phyloP scores from a whole-genome alignment of 306 rosid species.

The Vigna hirtella region DNA sequence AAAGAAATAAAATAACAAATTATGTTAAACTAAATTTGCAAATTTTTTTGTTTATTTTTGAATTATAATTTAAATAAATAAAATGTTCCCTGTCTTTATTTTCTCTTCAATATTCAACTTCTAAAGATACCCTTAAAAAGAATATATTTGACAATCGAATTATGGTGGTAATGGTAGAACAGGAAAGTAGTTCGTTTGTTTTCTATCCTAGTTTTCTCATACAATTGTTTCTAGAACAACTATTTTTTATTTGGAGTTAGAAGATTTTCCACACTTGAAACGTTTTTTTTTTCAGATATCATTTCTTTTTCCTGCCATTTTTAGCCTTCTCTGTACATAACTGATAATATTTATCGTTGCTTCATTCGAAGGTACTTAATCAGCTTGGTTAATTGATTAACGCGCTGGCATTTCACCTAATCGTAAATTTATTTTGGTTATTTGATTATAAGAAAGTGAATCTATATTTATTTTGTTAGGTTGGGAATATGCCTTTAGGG shows the following conservation, averaged over 20 bases:
- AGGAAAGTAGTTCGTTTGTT: background rate
- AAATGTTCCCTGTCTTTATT: too few species aligned
- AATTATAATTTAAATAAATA: background rate
- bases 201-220: background rate
- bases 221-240: background rate
- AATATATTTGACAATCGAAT: background rate
- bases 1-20: background rate
- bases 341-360: conserved; percentile 4
- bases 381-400: background rate
- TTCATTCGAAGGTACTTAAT: conserved; percentile 16
- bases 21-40: background rate
- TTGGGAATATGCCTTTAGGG: conserved; percentile 68
- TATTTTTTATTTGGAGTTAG: background rate
- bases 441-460: conserved; percentile 19
- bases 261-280: background rate
- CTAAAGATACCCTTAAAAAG: background rate
- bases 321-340: conserved; percentile 3
- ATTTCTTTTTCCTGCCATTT: background rate
- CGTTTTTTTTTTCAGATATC: background rate
- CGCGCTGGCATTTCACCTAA: conserved; percentile 14
- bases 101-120: too few species aligned
- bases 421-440: conserved; percentile 29
- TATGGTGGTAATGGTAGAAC: background rate
- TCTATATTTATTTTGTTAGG: conserved; percentile 50
- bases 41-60: too few species aligned